Conservation (phyloP, 2,329 filamentous ascomycete species). For the Leptographium wingfieldii region DNA sequence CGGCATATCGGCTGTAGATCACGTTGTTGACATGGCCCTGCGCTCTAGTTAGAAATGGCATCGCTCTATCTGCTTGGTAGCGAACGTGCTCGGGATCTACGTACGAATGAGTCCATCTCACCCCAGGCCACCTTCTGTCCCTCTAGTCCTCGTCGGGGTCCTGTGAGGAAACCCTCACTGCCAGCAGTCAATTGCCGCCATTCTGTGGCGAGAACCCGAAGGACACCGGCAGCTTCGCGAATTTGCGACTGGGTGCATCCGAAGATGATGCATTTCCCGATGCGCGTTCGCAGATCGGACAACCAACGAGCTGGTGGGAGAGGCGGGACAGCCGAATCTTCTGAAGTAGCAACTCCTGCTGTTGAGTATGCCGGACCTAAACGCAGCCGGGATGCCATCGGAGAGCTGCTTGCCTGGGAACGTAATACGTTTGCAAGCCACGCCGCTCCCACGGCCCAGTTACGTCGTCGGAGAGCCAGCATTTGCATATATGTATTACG, state of each 20-base stretch:
- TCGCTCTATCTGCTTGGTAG: too few species aligned
- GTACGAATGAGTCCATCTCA: constrained; percentile 56
- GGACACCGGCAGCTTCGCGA: constrained; percentile 42
- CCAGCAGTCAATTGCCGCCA: constrained; percentile 64
- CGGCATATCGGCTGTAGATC: constrained; percentile 71
- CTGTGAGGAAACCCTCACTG: constrained; percentile 62
- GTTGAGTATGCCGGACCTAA: neutral
- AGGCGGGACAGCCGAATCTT: neutral
- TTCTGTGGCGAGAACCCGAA: constrained; percentile 46
- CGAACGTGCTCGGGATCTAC: constrained; percentile 8
- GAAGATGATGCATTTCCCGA: constrained; percentile 66
- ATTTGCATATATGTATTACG: neutral
- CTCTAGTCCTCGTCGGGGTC: constrained; percentile 47
- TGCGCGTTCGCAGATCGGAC: constrained; percentile 48
- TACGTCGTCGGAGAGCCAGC: neutral
- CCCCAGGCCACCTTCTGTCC: constrained; percentile 66
- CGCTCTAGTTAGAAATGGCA: neutral
- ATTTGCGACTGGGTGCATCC: constrained; percentile 50
- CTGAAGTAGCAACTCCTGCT: neutral
- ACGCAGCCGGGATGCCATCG: neutral
- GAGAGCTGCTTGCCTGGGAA: neutral
- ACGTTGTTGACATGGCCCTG: constrained; percentile 78
- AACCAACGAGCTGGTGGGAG: constrained; percentile 45
- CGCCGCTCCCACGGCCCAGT: neutral
- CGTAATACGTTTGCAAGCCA: neutral